Evolutionary conservation across 192 early-diverging fungal species (phyloP).

Genomic region (Umbelopsis sp.): DNA sequence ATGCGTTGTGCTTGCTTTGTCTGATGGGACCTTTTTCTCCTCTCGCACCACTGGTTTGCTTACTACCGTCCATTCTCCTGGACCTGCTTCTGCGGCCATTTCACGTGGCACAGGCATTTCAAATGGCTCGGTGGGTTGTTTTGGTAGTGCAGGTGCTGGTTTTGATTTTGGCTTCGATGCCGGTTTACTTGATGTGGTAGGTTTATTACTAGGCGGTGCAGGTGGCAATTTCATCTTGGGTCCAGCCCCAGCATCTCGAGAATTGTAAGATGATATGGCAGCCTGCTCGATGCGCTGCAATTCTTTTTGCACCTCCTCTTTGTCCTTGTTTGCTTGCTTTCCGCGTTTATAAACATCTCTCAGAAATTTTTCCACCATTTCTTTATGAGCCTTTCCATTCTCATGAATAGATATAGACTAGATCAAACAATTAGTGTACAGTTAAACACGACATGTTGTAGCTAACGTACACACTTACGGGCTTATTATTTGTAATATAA

Average conservation of each 20-base stretch:
- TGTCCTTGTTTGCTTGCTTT: conserved; percentile 53
- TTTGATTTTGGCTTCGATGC: conserved; percentile 24
- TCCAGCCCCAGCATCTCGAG: conserved; percentile 6
- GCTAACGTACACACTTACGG: conserved; percentile 50
- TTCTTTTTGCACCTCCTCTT: conserved; percentile 60
- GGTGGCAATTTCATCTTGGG: conserved; percentile 1
- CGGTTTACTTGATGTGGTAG: background rate
- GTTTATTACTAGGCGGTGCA: background rate
- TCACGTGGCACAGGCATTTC: background rate
- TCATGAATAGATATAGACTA: conserved; percentile 75
- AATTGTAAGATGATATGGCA: conserved; percentile 21
- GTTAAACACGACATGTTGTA: background rate
- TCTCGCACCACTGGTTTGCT: conserved; percentile 3
- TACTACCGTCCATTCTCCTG: conserved; percentile 23
- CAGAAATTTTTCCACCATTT: conserved; percentile 77
- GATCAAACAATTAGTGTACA: background rate
- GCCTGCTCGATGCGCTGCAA: conserved; percentile 70
- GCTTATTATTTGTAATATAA: conserved; percentile 81
- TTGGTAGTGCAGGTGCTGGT: conserved; percentile 19
- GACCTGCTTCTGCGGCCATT: conserved; percentile 5
- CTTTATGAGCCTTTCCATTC: conserved; percentile 78
- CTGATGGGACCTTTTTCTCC: background rate
- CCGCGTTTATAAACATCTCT: conserved; percentile 63
- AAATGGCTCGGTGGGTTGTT: conserved; percentile 9
- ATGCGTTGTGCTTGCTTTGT: background rate